Evolutionary conservation across 1,139 yeast species (phyloP), one percentile per base, ranked within the genome.

Genomic region (Diutina mesorugosa): DNA sequence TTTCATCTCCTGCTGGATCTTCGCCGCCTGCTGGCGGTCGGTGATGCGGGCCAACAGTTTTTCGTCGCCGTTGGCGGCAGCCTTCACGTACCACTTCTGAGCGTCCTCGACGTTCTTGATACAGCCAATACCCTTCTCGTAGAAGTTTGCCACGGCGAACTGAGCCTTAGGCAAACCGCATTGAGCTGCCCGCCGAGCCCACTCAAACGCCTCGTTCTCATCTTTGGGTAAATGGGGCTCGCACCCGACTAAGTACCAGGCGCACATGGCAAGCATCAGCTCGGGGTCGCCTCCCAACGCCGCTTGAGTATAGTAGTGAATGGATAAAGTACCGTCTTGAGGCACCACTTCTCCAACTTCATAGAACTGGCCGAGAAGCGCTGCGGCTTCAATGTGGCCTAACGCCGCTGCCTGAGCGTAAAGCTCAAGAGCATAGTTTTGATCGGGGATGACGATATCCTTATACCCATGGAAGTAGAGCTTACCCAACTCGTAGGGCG

Each of bases 191-290:
- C 90, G 77, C 58, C 81, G 73, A 1, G 97, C 97, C 98, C 98
- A 93, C 66, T 89, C 95, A 69, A 86, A 93, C 0, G 97, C 96
- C 69, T 91, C 97, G 58, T 74, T 79, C 60, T 86, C 90, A 67
- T 91, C 95, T 61, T 83, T 81, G 16, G 85, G 86, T 61, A 93
- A 77, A 59, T 84, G 83, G 21, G 93, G 91, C 50, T 87, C 93
- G 51, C 89, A 85, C 1, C 99, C 99, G 45, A 90, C 87, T 68
- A 91, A 76, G 68, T 90, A 93, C 98, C 98, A 93, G 2, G 97
- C 97, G 69, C 97, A 90, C 77, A 93, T 78, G 3, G 96, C 91
- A 64, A 91, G 76, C 96, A 91, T 93, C 16, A 96, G 86, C 56
- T 81, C 84, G 1, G 96, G 81, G 68, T 93, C 96, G 6, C 97